These are phyloP conservation scores for Chlorella variabilis DNA, from an alignment of 163 green algal species.

Conservation along the genomic window DNA sequence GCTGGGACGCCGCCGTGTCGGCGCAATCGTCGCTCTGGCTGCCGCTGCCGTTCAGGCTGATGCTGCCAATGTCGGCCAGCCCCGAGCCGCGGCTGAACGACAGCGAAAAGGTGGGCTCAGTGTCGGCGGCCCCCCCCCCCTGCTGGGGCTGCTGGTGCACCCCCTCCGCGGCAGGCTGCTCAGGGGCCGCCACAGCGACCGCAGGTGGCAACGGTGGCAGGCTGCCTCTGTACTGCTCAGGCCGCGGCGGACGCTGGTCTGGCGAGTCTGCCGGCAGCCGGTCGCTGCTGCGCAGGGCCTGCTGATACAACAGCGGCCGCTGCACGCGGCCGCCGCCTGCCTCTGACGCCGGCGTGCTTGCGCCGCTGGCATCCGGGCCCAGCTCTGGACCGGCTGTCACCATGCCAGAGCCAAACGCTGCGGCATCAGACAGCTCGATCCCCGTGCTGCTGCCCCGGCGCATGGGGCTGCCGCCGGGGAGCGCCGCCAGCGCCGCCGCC, in stretches of 20 bases:
- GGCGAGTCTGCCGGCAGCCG: not conserved
- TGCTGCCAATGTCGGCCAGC: not conserved
- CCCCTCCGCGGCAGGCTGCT: too few species aligned
- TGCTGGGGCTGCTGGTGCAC: not conserved
- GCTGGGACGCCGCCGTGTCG: not conserved
- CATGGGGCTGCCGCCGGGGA: slow-evolving; percentile 18
- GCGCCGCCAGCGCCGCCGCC: slow-evolving; percentile 20
- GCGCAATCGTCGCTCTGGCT: not conserved
- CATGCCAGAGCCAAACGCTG: not conserved
- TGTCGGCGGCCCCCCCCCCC: not conserved
- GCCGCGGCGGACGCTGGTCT: too few species aligned
- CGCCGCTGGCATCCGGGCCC: not conserved
- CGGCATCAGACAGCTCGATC: not conserved
- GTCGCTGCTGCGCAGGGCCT: slow-evolving; percentile 19
- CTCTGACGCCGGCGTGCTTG: slow-evolving; percentile 8
- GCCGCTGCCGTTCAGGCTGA: not conserved
- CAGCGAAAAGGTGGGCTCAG: not conserved
- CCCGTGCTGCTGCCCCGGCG: not conserved
- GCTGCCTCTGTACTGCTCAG: too few species aligned
- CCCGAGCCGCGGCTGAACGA: not conserved
- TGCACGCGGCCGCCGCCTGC: not conserved
- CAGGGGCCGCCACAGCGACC: too few species aligned
- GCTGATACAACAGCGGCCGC: slow-evolving; percentile 7
- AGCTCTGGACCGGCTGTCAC: not conserved
- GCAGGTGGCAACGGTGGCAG: too few species aligned